A percentile compares a stretch with the other conserved stretches of the same genome.
These are phyloP conservation scores for Cadophora malorum DNA, from an alignment of 2,329 filamentous ascomycete species.

Conservation along the genomic window DNA sequence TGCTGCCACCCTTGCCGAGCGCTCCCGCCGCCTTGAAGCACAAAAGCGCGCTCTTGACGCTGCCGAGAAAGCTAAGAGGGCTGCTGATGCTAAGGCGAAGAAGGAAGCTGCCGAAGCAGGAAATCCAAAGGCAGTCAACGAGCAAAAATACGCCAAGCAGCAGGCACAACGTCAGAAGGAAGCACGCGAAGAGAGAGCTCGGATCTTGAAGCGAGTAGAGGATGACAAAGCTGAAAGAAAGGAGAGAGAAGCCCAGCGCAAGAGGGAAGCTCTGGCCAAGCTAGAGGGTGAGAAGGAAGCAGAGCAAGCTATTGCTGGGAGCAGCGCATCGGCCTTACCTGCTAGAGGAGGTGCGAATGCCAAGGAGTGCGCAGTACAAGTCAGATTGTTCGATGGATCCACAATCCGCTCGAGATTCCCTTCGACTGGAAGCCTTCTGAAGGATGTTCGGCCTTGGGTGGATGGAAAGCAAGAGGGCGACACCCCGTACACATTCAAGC, in stretches of 20 bases:
- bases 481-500: constrained; percentile 80
- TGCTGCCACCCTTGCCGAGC: constrained; percentile 56
- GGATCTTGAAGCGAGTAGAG: constrained; percentile 77
- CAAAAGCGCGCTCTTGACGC: constrained; percentile 54
- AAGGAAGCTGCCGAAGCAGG: constrained; percentile 50
- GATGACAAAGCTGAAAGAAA: constrained; percentile 75
- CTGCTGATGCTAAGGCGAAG: constrained; percentile 52
- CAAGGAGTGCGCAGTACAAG: constrained; percentile 68
- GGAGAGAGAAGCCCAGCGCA: constrained; percentile 58
- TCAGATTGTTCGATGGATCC: constrained; percentile 84
- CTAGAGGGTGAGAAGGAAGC: constrained; percentile 37
- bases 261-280: constrained; percentile 47
- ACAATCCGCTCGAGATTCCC: constrained; percentile 77
- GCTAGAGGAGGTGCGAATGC: constrained; percentile 21
- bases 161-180: constrained; percentile 68
- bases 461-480: constrained; percentile 66
- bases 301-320: constrained; percentile 25
- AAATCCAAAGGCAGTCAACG: constrained; percentile 38
- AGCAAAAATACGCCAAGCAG: constrained; percentile 57
- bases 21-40: constrained; percentile 54
- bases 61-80: constrained; percentile 46
- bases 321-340: constrained; percentile 27
- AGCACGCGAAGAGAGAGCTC: constrained; percentile 70
- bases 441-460: constrained; percentile 78
- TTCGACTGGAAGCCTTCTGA: constrained; percentile 64